Conservation (phyloP, 1,139 yeast species). For the Sugiyamaella xylanicola region DNA sequence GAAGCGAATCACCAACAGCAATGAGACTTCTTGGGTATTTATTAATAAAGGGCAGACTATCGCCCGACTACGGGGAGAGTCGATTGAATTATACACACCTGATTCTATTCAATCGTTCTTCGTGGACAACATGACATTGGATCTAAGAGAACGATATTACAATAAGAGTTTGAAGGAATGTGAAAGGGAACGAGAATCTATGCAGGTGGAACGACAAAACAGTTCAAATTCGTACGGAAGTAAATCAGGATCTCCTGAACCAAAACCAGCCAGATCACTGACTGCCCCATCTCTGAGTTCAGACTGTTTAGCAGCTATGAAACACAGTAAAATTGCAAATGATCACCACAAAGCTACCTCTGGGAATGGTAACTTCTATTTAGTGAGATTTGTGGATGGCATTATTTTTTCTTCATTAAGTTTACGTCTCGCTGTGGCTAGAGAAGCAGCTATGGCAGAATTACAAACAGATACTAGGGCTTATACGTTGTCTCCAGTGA, state of each 20-base stretch:
- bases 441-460: neutral
- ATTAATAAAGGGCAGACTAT: conserved; percentile 20
- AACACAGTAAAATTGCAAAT: too few relatives aligned
- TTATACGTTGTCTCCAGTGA: neutral
- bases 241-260: neutral
- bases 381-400: conserved; percentile 27
- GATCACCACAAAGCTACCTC: neutral
- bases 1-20: conserved; percentile 15
- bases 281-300: neutral
- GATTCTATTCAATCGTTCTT: conserved; percentile 15
- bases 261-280: conserved; percentile 1
- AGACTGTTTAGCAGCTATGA: neutral
- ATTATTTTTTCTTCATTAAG: conserved; percentile 26
- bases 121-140: conserved; percentile 23
- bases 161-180: conserved; percentile 15
- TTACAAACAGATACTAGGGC: neutral
- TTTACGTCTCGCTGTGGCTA: conserved; percentile 20
- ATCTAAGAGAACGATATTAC: conserved; percentile 19
- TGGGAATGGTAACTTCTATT: conserved; percentile 1
- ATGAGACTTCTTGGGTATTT: conserved; percentile 24
- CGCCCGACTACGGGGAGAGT: conserved; percentile 23
- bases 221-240: neutral
- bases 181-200: conserved; percentile 1
- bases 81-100: conserved; percentile 21
- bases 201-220: neutral